Evolutionary conservation across 345 rosid genomes (phyloP).

Genomic region (Trapa bicornis): DNA sequence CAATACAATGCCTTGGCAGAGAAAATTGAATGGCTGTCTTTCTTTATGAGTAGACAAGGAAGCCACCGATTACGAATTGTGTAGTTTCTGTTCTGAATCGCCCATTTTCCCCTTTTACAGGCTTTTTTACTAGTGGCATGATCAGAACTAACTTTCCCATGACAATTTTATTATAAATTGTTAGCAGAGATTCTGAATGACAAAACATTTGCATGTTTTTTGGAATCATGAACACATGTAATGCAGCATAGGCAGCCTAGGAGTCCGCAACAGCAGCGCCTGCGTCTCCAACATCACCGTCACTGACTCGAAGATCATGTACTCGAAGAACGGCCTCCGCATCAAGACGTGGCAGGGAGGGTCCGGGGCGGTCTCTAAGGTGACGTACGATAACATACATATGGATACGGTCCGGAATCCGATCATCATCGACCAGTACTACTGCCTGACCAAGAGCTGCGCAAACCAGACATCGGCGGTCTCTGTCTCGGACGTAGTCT

Average conservation of each 20-base stretch:
- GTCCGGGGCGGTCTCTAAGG: constrained; percentile 65
- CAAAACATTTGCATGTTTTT: neutral
- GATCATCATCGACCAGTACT: constrained; percentile 79
- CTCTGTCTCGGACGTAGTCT: constrained; percentile 47
- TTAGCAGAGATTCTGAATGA: neutral
- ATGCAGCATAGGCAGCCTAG: constrained; percentile 86
- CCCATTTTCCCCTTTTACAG: constrained; percentile 1
- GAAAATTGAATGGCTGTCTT: neutral
- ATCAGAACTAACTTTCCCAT: neutral
- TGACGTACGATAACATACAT: constrained; percentile 67
- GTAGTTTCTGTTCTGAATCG: neutral
- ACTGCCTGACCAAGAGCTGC: constrained; percentile 65
- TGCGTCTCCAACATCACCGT: constrained; percentile 88
- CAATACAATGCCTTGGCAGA: neutral
- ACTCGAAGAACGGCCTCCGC: constrained; percentile 71
- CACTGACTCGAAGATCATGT: constrained; percentile 58
- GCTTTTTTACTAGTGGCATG: neutral
- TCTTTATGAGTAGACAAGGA: constrained; percentile 8
- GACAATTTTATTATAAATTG: neutral
- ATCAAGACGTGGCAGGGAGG: constrained; percentile 99
- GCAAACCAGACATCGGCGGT: constrained; percentile 71
- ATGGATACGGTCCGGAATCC: constrained; percentile 84
- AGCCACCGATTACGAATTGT: neutral
- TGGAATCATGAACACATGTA: neutral
- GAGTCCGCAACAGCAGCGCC: constrained; percentile 69